Percentiles rank a stretch among this genome's conserved stretches.
Conservation (phyloP, 345 rosid species). For the Pugionium cornutum region DNA sequence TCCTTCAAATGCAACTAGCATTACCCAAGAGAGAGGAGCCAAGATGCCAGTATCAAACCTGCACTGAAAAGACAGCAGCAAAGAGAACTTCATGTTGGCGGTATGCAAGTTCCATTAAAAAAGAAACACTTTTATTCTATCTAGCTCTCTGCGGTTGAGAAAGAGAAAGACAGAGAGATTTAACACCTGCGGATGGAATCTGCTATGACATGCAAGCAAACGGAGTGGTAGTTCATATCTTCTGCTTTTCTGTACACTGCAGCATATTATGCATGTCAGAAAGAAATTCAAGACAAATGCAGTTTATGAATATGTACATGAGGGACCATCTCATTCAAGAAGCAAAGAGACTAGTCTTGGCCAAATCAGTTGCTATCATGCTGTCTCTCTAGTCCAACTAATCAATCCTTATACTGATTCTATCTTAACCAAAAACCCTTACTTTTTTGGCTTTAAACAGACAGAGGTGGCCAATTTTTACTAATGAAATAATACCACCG, state of each 20-base stretch:
- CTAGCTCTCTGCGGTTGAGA: not conserved
- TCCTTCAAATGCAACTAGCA: constrained; percentile 23
- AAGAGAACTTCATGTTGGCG: constrained; percentile 41
- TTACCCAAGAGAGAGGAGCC: constrained; percentile 96
- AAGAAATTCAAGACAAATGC: not conserved
- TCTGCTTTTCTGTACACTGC: constrained; percentile 92
- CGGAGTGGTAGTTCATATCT: constrained; percentile 96
- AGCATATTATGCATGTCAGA: constrained; percentile 29
- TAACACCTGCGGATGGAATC: constrained; percentile 91
- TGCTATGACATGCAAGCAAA: constrained; percentile 90
- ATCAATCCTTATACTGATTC: not conserved
- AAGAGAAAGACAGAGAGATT: constrained; percentile 27
- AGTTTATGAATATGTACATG: constrained; percentile 5
- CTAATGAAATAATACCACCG: not conserved
- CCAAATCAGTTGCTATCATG: constrained; percentile 24
- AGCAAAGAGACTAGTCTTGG: not conserved
- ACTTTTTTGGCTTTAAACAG: not conserved
- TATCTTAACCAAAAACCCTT: constrained; percentile 4
- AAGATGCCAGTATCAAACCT: constrained; percentile 94
- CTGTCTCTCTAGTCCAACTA: constrained; percentile 15
- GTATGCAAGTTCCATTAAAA: constrained; percentile 2
- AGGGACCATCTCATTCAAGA: constrained; percentile 18
- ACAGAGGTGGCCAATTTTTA: constrained; percentile 8
- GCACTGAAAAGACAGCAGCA: constrained; percentile 70
- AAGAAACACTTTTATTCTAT: not conserved